Evolutionary conservation across 306 rosid genomes (phyloP), one percentile per base, ranked within the genome.

Genomic region (Psophocarpus tetragonolobus): DNA sequence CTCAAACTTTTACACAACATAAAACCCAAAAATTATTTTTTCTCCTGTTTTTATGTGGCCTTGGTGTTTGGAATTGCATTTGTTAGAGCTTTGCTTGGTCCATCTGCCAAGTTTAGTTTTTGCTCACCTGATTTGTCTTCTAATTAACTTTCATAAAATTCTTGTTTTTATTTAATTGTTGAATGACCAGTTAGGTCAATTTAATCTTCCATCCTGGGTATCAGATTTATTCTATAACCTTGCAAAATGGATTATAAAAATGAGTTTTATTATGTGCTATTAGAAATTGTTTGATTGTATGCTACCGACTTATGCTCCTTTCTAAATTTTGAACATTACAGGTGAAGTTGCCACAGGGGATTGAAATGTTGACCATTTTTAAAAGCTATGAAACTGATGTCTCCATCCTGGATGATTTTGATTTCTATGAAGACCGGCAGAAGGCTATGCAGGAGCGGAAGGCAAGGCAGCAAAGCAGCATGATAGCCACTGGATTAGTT

Each of bases 321-420:
- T 36, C 45, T 80, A 63, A 57, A 47, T 54, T 78, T 76, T 33
- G 45, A 75, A 73, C 67, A 48, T 73, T 71, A 61, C 93, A 92
- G 97, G 97, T 90, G 69, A 88, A 90, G 68, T 76, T 87, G 80
- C 91, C 82, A 79, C 95, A 90, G 51, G 97, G 97, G 47, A 83
- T 84, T 77, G 97, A 90, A 88, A 88, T 92, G 85, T 73, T 92
- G 84, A 84, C 74, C 64, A 92, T 92, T 78, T 92, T 90, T 73
- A 92, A 90, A 84, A 90, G 81, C 62, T 85, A 87, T 77, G 95
- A 90, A 82, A 87, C 91, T 14, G 93, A 88, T 24, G 78, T 82
- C 80, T 92, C 97, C 18, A 92, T 92, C 75, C 83, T 92, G 50
- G 95, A 92, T 75, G 97, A 92, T 85, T 92, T 92, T 75, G 95